Conservation (phyloP, 1,284 basidiomycete species). For the Rhodotorula glutinis region DNA sequence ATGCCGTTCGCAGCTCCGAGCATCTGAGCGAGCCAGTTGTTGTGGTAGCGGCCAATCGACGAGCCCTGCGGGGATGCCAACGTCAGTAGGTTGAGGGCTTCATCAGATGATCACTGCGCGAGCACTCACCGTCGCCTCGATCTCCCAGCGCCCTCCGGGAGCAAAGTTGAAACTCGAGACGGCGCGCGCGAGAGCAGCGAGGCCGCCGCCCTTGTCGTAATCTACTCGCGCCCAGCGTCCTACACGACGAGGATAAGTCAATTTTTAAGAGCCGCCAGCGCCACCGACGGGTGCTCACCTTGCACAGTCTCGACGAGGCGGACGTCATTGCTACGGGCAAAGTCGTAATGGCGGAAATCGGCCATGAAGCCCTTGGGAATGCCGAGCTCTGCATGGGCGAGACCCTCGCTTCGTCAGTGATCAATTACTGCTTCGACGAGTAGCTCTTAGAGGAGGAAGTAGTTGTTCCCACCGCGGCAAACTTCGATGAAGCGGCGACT, state of each 20-base stretch:
- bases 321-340: constrained; percentile 14
- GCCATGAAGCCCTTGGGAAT: constrained; percentile 13
- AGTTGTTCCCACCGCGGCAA: not conserved
- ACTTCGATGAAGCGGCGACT: constrained; percentile 14
- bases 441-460: no score
- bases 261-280: not conserved
- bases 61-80: constrained; percentile 22
- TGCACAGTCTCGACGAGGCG: constrained; percentile 24
- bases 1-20: constrained; percentile 19
- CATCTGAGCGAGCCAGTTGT: constrained; percentile 34
- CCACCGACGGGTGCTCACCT: constrained; percentile 11
- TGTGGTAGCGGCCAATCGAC: constrained; percentile 24
- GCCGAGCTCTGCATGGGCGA: constrained; percentile 1
- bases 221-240: not conserved
- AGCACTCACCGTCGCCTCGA: constrained; percentile 27
- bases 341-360: constrained; percentile 21
- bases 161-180: constrained; percentile 23
- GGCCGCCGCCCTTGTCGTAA: constrained; percentile 25
- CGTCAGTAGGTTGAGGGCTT: not conserved
- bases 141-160: constrained; percentile 23
- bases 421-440: no score
- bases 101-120: not conserved
- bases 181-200: constrained; percentile 22
- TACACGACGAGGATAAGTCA: not conserved
- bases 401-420: no score